phyloP scores from a whole-genome alignment of 2,329 filamentous ascomycete species.

The Calonectria montana region DNA sequence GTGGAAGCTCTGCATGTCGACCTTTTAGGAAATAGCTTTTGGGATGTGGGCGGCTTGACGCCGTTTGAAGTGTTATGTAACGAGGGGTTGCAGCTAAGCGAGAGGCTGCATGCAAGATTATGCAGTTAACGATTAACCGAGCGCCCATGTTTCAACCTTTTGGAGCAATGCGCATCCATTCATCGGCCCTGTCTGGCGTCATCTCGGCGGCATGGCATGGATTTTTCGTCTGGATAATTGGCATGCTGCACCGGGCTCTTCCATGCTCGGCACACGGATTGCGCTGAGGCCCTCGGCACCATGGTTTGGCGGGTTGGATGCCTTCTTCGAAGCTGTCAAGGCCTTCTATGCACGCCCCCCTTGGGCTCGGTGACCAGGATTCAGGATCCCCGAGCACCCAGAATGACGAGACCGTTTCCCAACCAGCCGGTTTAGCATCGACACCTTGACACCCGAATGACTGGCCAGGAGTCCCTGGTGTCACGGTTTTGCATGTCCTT shows the following conservation, averaged over 20 bases:
- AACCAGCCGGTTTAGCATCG: constrained; percentile 17
- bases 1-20: constrained; percentile 40
- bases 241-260: not conserved
- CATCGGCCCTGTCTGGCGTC: constrained; percentile 24
- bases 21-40: constrained; percentile 40
- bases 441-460: constrained; percentile 12
- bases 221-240: constrained; percentile 18
- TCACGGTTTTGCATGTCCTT: constrained; percentile 16
- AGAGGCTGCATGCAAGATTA: not conserved
- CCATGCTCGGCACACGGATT: constrained; percentile 4
- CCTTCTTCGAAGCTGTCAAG: constrained; percentile 13
- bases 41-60: constrained; percentile 7
- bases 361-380: constrained; percentile 3
- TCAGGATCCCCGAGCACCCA: not conserved
- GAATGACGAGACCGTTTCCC: constrained; percentile 16
- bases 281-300: constrained; percentile 4
- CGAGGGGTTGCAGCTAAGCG: constrained; percentile 16
- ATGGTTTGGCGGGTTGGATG: constrained; percentile 5
- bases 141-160: not conserved
- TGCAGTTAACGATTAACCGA: constrained; percentile 14
- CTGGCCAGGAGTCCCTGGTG: constrained; percentile 13
- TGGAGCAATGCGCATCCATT: not conserved
- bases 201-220: constrained; percentile 24
- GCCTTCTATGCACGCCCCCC: constrained; percentile 15
- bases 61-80: constrained; percentile 17